Evolutionary conservation across 345 rosid genomes (phyloP), one percentile per base, ranked within the genome.

Genomic region (Eucalyptus decipiens): DNA sequence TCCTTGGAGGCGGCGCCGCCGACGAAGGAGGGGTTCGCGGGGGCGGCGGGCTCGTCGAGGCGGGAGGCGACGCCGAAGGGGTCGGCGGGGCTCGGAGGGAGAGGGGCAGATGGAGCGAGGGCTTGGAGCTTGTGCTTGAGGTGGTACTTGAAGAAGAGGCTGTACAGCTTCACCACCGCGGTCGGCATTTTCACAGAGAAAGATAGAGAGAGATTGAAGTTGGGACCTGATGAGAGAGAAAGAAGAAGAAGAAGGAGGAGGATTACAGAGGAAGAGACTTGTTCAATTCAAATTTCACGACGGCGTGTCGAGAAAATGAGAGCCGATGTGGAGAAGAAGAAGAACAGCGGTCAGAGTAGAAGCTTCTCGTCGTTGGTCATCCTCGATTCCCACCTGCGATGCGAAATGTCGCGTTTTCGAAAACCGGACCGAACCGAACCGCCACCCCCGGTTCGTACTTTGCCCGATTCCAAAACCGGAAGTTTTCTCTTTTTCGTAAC

Each of bases 1-100:
- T 98, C 99, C 93, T 96, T 97, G 51, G 99, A 96, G n/a, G 99
- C 98, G 60, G 95, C 97, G 60, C 98, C 99, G 87, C 94, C 99
- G 87, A 95, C 88, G 94, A 98, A 97, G 28, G 94, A 92, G 13
- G 99, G 99, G 80, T 96, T 97, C 65, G 96, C 88, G 24, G 98
- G 92, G 80, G 95, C 89, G 40, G 91, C 97, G 26, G 99, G 92
- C 90, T 97, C 99, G 30, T 98, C 97, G 49, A 97, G 94, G 49
- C 99, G 94, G 90, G 99, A 92, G 16, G 96, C 93, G 81, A 95
- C 94, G 23, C 98, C 97, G 62, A 95, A 96, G 1, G 92, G 91
- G 90, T 90, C 87, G 80, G 93, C 88, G 3, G 76, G n/a, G 87
- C 91, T 56, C 92, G 86, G 88, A 80, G 48, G 18, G 17, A 45